A percentile compares a stretch with the other conserved stretches of the same genome.
These are phyloP conservation scores for Ceratocystis lukuohia DNA, from an alignment of 2,329 filamentous ascomycete species.

Conservation along the genomic window DNA sequence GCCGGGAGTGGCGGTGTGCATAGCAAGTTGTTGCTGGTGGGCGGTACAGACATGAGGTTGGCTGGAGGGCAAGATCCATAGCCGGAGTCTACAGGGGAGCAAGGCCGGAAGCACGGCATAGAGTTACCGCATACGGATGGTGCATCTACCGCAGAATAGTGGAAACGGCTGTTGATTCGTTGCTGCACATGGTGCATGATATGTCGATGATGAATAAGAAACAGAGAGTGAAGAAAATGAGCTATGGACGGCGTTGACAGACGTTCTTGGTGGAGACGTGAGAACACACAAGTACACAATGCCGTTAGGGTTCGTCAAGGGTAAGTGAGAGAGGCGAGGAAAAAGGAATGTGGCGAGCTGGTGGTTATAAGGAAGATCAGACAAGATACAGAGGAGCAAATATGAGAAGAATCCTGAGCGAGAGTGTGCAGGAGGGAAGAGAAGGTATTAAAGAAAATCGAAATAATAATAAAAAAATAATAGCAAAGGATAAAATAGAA, in stretches of 20 bases:
- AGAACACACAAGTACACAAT: neutral
- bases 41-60: neutral
- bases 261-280: neutral
- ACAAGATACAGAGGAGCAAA: neutral
- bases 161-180: neutral
- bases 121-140: neutral
- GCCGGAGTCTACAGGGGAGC: neutral
- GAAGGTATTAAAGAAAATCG: neutral
- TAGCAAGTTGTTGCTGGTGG: neutral
- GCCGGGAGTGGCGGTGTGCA: neutral
- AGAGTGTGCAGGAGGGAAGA: neutral
- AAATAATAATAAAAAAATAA: slow-evolving; percentile 6
- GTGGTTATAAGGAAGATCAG: neutral
- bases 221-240: neutral
- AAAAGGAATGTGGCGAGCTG: neutral
- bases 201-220: slow-evolving; percentile 20
- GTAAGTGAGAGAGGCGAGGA: neutral
- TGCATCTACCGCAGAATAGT: neutral
- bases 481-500: slow-evolving; percentile 8
- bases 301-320: neutral
- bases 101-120: neutral
- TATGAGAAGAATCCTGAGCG: neutral
- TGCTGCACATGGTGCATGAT: slow-evolving; percentile 42
- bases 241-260: neutral
- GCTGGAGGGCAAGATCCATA: neutral